Percentiles rank a stretch among this genome's conserved stretches.
Evolutionary conservation across 2,329 filamentous ascomycete genomes (phyloP).

Genomic region (Aspergillus sp.): DNA sequence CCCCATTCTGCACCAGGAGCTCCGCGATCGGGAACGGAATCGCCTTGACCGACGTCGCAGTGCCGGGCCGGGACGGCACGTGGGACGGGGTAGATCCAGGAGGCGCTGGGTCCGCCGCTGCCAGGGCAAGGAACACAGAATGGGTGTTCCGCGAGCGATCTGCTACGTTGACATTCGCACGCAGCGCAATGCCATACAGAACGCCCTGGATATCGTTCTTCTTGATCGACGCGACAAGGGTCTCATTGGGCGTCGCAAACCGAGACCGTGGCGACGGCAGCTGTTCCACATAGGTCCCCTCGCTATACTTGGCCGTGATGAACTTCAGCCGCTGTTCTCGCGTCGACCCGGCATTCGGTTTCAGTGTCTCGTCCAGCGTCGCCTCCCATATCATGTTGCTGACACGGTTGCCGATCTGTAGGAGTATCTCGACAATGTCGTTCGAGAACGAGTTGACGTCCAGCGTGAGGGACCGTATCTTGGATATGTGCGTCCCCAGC

Average conservation of each 20-base stretch:
- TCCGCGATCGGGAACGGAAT: conserved; percentile 83
- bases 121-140: conserved; percentile 80
- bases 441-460: conserved; percentile 94
- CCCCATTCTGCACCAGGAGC: conserved; percentile 84
- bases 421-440: conserved; percentile 88
- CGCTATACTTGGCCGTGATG: conserved; percentile 90
- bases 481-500: conserved; percentile 93
- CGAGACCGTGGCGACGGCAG: conserved; percentile 61
- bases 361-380: conserved; percentile 61
- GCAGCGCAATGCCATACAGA: conserved; percentile 77
- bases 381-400: conserved; percentile 98
- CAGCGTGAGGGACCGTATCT: conserved; percentile 86
- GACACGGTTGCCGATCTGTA: conserved; percentile 85
- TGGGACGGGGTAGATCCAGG: conserved; percentile 44
- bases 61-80: conserved; percentile 17
- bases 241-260: conserved; percentile 74
- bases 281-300: conserved; percentile 70
- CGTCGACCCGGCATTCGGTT: conserved; percentile 67
- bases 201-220: conserved; percentile 92
- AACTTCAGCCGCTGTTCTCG: conserved; percentile 88
- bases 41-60: conserved; percentile 31
- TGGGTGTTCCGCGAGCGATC: conserved; percentile 85
- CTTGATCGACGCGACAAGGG: conserved; percentile 84
- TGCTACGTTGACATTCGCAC: conserved; percentile 74
- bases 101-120: conserved; percentile 80